Evolutionary conservation across 2,329 filamentous ascomycete genomes (phyloP), one percentile per base, ranked within the genome.

Genomic region (Colletotrichum neosansevieriae): DNA sequence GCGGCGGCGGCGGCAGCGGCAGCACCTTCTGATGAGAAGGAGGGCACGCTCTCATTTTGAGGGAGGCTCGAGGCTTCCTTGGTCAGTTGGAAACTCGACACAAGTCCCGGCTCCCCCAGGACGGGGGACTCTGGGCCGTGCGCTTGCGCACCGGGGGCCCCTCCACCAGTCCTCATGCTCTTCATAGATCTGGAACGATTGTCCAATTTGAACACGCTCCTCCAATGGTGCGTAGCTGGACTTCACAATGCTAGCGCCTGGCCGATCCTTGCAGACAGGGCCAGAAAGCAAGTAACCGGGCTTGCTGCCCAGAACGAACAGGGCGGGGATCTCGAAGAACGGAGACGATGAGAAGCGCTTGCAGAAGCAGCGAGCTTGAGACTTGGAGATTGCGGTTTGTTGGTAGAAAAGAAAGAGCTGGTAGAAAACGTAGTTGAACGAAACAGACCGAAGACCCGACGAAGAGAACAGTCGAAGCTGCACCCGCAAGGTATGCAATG

Each of bases 31-130:
- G 67, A 74, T 75, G 67, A 58, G 45, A 36, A 65, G 75, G 75
- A 68, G 75, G 75, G 71, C 38, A 75, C 70, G 73, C 69, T 71
- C 54, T 72, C 73, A 73, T 78, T 79, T 76, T 79, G 76, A 76
- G 72, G 72, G 58, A 71, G 69, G 63, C 70, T 73, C 63, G 73
- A 58, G 60, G 72, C 70, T 63, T 74, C 76, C 73, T 74, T 74
- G 70, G 74, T 72, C 70, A 75, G 75, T 76, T 78, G 75, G 74
- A 74, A 73, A 73, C 75, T 76, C 78, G 79, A 81, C 72, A 80
- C 79, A 76, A 71, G 69, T 66, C 73, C 77, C 74, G 73, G 75
- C 36, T 66, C 63, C 32, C 61, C 67, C 60, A 72, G 68, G 64
- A 69, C 61, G 63, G 70, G 67, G 21, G 63, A 70, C 59, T 72